Evolutionary conservation across 306 rosid species (phyloP).

Genomic region (Dryas octopetala): DNA sequence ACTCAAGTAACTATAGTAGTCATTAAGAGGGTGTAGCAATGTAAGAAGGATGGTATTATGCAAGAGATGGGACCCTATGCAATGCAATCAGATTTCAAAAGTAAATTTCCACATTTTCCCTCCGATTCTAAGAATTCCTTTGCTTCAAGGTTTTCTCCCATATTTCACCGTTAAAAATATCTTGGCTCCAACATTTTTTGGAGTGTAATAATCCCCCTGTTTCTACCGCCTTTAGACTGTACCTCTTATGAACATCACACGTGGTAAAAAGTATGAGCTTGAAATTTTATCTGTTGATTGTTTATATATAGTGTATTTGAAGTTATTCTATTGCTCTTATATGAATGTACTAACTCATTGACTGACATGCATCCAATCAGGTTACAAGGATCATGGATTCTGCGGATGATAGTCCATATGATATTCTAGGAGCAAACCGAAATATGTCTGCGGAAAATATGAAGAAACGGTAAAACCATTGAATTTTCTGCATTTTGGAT

Average conservation of each 20-base stretch:
- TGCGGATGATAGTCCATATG: conserved; percentile 70
- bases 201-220: neutral
- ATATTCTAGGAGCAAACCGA: conserved; percentile 76
- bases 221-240: neutral
- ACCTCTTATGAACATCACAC: neutral
- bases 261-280: neutral
- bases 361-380: conserved; percentile 39
- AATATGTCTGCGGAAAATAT: conserved; percentile 69
- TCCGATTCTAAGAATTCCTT: neutral
- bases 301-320: neutral
- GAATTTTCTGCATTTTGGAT: neutral
- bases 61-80: neutral
- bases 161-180: neutral
- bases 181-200: neutral
- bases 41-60: neutral
- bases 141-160: neutral
- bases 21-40: neutral
- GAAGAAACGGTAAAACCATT: conserved; percentile 62
- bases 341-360: neutral
- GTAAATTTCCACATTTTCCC: neutral
- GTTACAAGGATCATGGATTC: conserved; percentile 85
- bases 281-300: neutral
- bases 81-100: neutral
- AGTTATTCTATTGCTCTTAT: neutral
- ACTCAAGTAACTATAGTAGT: neutral